These are phyloP conservation scores for Cystobasidium slooffiae DNA, from an alignment of 1,284 basidiomycete species.

Conservation along the genomic window DNA sequence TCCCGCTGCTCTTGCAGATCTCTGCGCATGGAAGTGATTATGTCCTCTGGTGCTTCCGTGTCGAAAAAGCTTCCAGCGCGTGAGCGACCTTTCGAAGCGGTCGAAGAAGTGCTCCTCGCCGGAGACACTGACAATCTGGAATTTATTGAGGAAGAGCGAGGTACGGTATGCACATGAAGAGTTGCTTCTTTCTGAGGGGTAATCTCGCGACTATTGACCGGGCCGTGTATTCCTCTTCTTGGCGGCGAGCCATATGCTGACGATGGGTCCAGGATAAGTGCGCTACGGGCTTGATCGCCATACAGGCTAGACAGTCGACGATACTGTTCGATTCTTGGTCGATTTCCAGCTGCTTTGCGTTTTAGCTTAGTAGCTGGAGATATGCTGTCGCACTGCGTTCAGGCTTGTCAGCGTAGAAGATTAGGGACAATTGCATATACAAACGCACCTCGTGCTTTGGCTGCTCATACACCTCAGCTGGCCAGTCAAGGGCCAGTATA, in stretches of 20 bases:
- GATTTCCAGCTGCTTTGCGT: slow-evolving; percentile 29
- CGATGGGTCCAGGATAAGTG: neutral
- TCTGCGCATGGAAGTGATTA: neutral
- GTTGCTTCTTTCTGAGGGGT: neutral
- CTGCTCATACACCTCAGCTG: neutral
- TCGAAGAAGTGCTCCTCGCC: neutral
- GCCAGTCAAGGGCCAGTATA: slow-evolving; percentile 14
- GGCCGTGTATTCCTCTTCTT: neutral
- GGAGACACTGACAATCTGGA: slow-evolving; percentile 18
- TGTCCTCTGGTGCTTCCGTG: slow-evolving; percentile 5
- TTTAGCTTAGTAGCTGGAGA: slow-evolving; percentile 22
- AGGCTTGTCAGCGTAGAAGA: neutral
- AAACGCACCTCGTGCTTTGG: neutral
- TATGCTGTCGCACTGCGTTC: slow-evolving; percentile 3
- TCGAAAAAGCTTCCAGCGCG: slow-evolving; percentile 24
- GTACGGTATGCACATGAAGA: neutral
- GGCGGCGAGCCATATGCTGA: neutral
- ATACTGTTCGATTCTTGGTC: slow-evolving; percentile 24
- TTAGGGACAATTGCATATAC: neutral
- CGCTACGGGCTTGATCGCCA: neutral
- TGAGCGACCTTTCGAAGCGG: neutral
- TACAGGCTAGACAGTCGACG: slow-evolving; percentile 36
- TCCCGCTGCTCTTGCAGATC: neutral
- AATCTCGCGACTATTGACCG: slow-evolving; percentile 10
- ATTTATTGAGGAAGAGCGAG: neutral